Base-by-base conservation (phyloP, 257 asterid species). In the Echium plantagineum region DNA sequence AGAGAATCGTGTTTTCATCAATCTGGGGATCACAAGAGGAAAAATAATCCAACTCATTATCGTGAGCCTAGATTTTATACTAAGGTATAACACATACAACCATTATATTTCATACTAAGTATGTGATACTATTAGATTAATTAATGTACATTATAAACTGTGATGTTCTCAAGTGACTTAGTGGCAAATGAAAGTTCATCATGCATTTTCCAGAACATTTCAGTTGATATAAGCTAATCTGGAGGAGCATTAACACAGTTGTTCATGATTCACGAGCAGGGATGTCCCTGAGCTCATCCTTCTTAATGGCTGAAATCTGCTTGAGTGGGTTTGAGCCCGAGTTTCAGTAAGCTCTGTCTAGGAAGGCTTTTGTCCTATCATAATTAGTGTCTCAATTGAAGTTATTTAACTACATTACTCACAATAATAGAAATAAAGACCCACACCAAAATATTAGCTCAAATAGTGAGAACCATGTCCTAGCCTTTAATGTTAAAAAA, bases 1-100 rank as follows among this genome's bases (percentile, higher is more conserved):
- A 77, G 99, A 62, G 99, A 93, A 58, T 93, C 99, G 15, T 93
- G 97, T 74, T 93, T 93, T 77, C 97, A 93, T 74, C 97, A 83
- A 60, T 89, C 99, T 35, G 99, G 97, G 21, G 96, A 89, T 64
- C 94, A 86, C 85, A 89, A 86, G 73, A 72, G 95, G 69, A 89
- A 83, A 77, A 71, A 57, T 66, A 83, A 93, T 69, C 99, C 97
- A 49, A 89, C 96, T 32, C 97, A 93, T 76, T 93, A 89, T 67
- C 94, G 99, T 28, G 95, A 84, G 59, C 99, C 99, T 55, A 86
- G 99, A 60, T 93, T 70, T 71, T 93, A 93, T 69, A 89, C 96
- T 56, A 86, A 89, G 99, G 99, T 93, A 62, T 55, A 16, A 24
- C 18, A 65, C 28, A 52, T 60, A 30, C 22, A 24, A 48, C 52